Conservation (phyloP, 2,329 filamentous ascomycete genomes). For the Colletotrichum tropicicola region DNA sequence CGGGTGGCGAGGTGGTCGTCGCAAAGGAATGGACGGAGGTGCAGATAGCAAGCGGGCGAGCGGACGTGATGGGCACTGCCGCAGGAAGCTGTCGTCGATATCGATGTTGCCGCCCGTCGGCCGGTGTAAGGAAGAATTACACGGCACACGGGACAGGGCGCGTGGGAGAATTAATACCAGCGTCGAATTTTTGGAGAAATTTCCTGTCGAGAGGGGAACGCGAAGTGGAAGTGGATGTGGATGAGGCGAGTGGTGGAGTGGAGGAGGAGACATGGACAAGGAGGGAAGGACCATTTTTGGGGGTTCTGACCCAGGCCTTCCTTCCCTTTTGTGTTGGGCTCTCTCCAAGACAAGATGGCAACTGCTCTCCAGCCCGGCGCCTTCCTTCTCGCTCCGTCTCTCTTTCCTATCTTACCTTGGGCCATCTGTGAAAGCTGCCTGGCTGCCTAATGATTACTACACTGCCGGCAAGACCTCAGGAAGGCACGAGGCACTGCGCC, state of each 20-base stretch:
- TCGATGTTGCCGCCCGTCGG: not conserved
- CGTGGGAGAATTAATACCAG: not conserved
- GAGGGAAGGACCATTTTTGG: not conserved
- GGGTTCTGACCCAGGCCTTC: not conserved
- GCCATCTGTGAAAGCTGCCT: too few species aligned
- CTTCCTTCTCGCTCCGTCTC: too few species aligned
- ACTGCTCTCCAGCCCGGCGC: not conserved
- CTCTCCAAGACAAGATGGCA: not conserved
- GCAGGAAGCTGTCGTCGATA: not conserved
- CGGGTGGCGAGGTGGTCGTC: not conserved
- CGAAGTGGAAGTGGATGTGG: not conserved
- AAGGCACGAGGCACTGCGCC: too few species aligned
- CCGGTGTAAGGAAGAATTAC: not conserved
- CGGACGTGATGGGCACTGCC: not conserved
- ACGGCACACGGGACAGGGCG: not conserved
- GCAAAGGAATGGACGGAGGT: not conserved
- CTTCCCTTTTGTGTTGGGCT: not conserved
- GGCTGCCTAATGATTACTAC: too few species aligned
- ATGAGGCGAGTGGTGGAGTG: not conserved
- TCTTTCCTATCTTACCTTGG: too few species aligned
- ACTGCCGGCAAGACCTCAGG: too few species aligned
- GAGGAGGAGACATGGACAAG: not conserved
- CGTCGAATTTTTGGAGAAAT: constrained; percentile 16
- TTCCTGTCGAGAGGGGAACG: not conserved
- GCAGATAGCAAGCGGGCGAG: not conserved